Base-by-base conservation (phyloP, 768 basidiomycete genomes). In the Psilocybe cyanescens region DNA sequence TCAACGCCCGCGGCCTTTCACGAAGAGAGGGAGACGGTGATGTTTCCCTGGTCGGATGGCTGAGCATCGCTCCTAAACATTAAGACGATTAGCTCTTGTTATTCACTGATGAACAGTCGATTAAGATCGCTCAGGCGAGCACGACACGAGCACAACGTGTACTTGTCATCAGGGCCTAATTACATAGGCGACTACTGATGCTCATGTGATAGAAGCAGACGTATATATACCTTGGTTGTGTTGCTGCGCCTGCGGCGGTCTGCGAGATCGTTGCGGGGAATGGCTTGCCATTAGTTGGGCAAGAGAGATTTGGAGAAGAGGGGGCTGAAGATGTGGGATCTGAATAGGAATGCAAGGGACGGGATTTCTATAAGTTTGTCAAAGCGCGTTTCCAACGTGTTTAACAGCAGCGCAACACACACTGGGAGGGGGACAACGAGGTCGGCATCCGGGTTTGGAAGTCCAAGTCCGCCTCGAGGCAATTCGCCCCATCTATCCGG, bases 301-400 rank as follows among this genome's bases (percentile, higher is more conserved):
- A 66, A 65, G 75, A 75, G 69, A 64, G 65, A 16, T 16, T 67
- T 70, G 67, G 68, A 68, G 66, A 69, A 51, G 49, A 55, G 48
- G 44, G 44, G 66, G 55, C 33, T 64, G 46, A 69, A 37, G 60
- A 59, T 59, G 65, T 52, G 59, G 58, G 64, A 61, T 58, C 57
- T 57, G 63, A 59, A 52, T 63, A 57, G 55, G 62, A 62, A 56
- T 61, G 57, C 53, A 62, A 56, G 61, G 55, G 50, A 17, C 58
- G 55, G 56, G 61, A 52, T 68, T 67, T 68, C 67, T 78, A 74
- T 74, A 76, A 70, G 70, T 64, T 72, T 66, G 68, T 61, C 65
- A 72, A 71, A 81, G 83, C 84, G 81, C 83, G 86, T 82, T 86
- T 85, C 79, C 86, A 88, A 87, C 87, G 87, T 88, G 86, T 78